Conservation (phyloP, 2,329 filamentous ascomycete genomes). For the Colletotrichum siamense region DNA sequence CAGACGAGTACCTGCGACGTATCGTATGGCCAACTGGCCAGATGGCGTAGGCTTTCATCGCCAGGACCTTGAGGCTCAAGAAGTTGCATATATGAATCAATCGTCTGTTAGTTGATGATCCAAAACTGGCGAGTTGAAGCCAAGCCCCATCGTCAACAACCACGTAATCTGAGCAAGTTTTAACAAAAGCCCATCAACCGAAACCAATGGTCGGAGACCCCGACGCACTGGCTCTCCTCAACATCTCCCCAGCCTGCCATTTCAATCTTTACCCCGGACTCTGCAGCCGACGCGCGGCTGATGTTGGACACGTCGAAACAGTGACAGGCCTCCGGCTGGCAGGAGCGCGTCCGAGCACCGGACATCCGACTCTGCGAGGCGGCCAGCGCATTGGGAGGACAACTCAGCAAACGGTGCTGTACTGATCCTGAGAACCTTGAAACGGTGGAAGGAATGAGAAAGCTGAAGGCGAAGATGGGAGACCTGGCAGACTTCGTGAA, state of each 20-base stretch:
- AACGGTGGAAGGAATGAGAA: not conserved
- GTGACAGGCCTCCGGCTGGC: not conserved
- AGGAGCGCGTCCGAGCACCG: conserved; percentile 4
- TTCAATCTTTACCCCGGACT: not conserved
- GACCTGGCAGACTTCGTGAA: not conserved
- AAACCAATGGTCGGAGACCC: not conserved
- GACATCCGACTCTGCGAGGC: not conserved
- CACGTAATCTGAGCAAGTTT: not conserved
- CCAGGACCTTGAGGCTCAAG: not conserved
- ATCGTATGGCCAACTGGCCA: not conserved
- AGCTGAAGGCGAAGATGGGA: not conserved
- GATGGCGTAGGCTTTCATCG: not conserved
- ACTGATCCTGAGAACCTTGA: not conserved
- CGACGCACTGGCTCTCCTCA: not conserved
- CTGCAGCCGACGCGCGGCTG: not conserved
- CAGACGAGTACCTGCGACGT: not conserved
- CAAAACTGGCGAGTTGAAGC: not conserved
- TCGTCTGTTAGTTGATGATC: not conserved
- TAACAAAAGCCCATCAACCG: not conserved
- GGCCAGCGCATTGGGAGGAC: not conserved
- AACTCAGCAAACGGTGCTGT: not conserved
- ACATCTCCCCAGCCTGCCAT: not conserved
- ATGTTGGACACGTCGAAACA: not conserved
- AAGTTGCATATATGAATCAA: not conserved
- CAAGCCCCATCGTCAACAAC: not conserved